Evolutionary conservation across 1,284 basidiomycete species (phyloP).

Genomic region (Melampsora medusae): DNA sequence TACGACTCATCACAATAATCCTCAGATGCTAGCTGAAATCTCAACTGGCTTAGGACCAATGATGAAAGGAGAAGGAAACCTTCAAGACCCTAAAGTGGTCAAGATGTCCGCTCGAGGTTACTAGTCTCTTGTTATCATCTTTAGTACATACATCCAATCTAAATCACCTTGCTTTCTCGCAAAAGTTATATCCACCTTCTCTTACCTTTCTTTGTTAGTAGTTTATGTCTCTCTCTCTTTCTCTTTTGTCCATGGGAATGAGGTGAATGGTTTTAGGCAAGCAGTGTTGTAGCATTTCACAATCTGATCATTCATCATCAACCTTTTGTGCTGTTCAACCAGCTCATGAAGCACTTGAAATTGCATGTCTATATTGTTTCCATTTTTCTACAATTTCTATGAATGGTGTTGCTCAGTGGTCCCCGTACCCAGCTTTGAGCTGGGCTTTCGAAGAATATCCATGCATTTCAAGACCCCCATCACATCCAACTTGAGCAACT

Average conservation of each 20-base stretch:
- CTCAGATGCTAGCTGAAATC: constrained; percentile 73
- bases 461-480: too few species aligned
- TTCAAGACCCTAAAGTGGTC: constrained; percentile 13
- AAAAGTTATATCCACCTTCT: too few species aligned
- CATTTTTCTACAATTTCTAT: too few species aligned
- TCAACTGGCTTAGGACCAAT: constrained; percentile 26
- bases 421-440: too few species aligned
- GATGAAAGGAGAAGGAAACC: constrained; percentile 42
- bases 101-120: constrained; percentile 42
- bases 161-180: too few species aligned
- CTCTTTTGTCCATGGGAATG: neutral
- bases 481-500: too few species aligned
- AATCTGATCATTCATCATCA: too few species aligned
- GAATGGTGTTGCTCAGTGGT: too few species aligned
- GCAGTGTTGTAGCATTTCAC: too few species aligned
- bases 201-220: neutral
- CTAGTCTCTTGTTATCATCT: constrained; percentile 2
- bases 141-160: neutral
- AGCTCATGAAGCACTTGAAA: neutral
- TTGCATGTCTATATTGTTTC: too few species aligned
- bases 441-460: too few species aligned
- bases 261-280: neutral
- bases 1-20: constrained; percentile 94
- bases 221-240: neutral
- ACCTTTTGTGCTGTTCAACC: neutral